Conservation (phyloP, 164 flowering plant species). For the Chimonanthus salicifolius region DNA sequence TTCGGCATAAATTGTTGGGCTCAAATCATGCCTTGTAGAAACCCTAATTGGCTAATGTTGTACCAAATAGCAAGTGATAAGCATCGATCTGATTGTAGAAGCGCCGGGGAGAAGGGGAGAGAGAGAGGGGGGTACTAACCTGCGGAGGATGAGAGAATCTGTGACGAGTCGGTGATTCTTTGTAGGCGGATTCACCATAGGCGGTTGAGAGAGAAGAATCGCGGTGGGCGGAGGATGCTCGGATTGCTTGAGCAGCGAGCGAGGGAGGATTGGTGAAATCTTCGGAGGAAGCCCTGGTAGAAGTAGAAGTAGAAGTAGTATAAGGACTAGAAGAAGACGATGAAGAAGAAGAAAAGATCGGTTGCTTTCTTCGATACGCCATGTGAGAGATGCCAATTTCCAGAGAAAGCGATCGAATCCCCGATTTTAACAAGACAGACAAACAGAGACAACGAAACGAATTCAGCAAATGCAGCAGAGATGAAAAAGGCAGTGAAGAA, state of each 20-base stretch:
- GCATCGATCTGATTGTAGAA: background rate
- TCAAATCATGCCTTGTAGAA: background rate
- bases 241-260: slow-evolving; percentile 86
- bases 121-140: slow-evolving; percentile 8
- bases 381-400: slow-evolving; percentile 7
- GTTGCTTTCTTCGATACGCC: slow-evolving; percentile 55
- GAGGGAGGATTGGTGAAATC: slow-evolving; percentile 22
- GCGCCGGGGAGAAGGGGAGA: background rate
- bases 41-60: background rate
- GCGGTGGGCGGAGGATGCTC: slow-evolving; percentile 68
- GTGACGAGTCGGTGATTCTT: slow-evolving; percentile 19
- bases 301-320: slow-evolving; percentile 10
- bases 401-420: no score
- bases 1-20: no score
- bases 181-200: slow-evolving; percentile 31
- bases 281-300: slow-evolving; percentile 16
- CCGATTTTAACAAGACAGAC: no score
- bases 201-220: slow-evolving; percentile 59
- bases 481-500: no score
- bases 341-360: slow-evolving; percentile 24
- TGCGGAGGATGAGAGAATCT: slow-evolving; percentile 19
- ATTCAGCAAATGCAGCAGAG: no score
- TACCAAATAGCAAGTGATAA: background rate
- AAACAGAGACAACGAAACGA: no score
- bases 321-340: slow-evolving; percentile 15